phyloP scores from a whole-genome alignment of 495 filamentous ascomycete species.

The Saxophila tyrrhenica region DNA sequence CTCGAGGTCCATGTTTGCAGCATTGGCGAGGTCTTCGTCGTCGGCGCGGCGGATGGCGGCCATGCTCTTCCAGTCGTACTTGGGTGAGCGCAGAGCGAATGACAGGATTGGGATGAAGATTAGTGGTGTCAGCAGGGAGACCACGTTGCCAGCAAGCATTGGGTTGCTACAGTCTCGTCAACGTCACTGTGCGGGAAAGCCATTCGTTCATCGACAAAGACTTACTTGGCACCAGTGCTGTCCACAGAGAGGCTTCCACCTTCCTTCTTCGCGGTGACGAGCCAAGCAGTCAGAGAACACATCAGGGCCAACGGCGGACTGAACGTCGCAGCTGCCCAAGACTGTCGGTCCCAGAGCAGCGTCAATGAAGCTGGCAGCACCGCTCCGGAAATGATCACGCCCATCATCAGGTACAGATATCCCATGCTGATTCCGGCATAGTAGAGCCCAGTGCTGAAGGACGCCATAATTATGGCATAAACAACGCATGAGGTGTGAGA shows the following conservation, averaged over 20 bases:
- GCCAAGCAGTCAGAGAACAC: conserved; percentile 73
- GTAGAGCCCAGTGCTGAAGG: conserved; percentile 69
- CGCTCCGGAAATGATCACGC: conserved; percentile 65
- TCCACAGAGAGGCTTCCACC: conserved; percentile 61
- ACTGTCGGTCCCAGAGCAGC: conserved; percentile 73
- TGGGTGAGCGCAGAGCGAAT: conserved; percentile 57
- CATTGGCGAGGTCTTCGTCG: conserved; percentile 62
- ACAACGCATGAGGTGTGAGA: conserved; percentile 44
- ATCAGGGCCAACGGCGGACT: conserved; percentile 68
- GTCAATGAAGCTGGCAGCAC: conserved; percentile 71
- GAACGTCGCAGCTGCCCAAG: conserved; percentile 63
- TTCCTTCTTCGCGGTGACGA: conserved; percentile 74
- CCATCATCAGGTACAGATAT: conserved; percentile 81
- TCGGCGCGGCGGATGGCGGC: conserved; percentile 70
- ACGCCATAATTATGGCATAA: conserved; percentile 80
- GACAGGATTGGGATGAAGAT: conserved; percentile 74
- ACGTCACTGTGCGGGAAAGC: neutral
- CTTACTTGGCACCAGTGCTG: conserved; percentile 59
- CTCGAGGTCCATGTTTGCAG: conserved; percentile 61
- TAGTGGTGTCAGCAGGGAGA: conserved; percentile 67
- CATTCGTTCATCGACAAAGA: too few species aligned
- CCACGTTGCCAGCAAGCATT: conserved; percentile 79
- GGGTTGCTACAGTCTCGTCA: conserved; percentile 42
- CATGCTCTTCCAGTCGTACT: conserved; percentile 90
- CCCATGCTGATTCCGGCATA: conserved; percentile 55